A percentile compares a stretch with the other conserved stretches of the same genome.
Evolutionary conservation across 2,329 filamentous ascomycete species (phyloP).

Genomic region (Dryadomyces sulphureus): DNA sequence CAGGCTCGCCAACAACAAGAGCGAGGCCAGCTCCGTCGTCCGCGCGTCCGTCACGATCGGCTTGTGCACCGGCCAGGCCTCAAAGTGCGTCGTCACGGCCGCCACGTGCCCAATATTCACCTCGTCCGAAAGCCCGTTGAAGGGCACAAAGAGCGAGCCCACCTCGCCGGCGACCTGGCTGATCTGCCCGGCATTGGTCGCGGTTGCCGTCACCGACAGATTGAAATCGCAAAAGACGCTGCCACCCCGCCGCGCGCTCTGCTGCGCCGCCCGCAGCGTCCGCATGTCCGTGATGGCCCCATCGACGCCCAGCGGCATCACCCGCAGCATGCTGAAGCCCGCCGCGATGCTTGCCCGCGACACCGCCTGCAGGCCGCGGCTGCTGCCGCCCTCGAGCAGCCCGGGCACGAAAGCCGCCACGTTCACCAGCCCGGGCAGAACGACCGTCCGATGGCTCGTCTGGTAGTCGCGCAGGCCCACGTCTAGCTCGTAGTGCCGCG

Average conservation of each 20-base stretch:
- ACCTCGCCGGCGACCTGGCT: conserved; percentile 58
- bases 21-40: conserved; percentile 66
- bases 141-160: conserved; percentile 68
- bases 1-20: conserved; percentile 61
- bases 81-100: conserved; percentile 64
- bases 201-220: conserved; percentile 61
- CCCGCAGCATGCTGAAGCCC: conserved; percentile 67
- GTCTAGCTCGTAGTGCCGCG: conserved; percentile 73
- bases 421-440: conserved; percentile 63
- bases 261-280: conserved; percentile 56
- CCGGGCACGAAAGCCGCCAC: conserved; percentile 69
- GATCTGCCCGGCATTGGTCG: conserved; percentile 60
- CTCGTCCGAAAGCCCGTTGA: conserved; percentile 68
- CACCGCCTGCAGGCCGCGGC: conserved; percentile 52
- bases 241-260: conserved; percentile 44
- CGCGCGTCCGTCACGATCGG: conserved; percentile 72
- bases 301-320: conserved; percentile 62
- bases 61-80: conserved; percentile 62
- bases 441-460: conserved; percentile 67
- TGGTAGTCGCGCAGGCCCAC: conserved; percentile 79
- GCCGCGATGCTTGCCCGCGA: conserved; percentile 60
- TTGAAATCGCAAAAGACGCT: conserved; percentile 66
- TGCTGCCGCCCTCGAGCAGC: conserved; percentile 46
- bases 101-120: conserved; percentile 80
- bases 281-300: conserved; percentile 58